Evolutionary conservation across 1,284 basidiomycete genomes (phyloP).

Genomic region (Blastosporella zonata): DNA sequence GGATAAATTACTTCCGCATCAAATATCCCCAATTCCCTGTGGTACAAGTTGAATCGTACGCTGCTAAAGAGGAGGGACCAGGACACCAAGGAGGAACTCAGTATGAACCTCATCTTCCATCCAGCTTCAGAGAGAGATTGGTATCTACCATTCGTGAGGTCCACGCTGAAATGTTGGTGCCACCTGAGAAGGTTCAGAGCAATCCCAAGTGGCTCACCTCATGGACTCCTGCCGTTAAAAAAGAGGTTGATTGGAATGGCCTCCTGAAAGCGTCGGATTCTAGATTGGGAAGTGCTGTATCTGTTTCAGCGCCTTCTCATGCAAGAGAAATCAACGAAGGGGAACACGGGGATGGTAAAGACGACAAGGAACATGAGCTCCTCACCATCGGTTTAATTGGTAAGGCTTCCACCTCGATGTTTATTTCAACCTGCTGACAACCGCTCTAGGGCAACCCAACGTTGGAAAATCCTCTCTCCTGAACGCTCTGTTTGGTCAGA

Average conservation of each 20-base stretch:
- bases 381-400: conserved; percentile 85
- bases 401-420: conserved; percentile 23
- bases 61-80: conserved; percentile 40
- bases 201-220: conserved; percentile 52
- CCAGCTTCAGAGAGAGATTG: conserved; percentile 55
- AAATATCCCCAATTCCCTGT: conserved; percentile 57
- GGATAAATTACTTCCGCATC: conserved; percentile 62
- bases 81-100: conserved; percentile 47
- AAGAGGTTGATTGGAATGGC: conserved; percentile 71
- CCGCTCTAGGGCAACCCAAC: conserved; percentile 76
- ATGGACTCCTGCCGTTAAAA: conserved; percentile 69
- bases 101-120: conserved; percentile 67
- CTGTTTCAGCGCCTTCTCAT: conserved; percentile 37
- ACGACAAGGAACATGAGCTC: conserved; percentile 47
- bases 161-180: conserved; percentile 67
- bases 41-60: conserved; percentile 74
- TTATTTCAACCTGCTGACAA: conserved; percentile 5
- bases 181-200: conserved; percentile 57
- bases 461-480: conserved; percentile 91
- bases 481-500: conserved; percentile 86
- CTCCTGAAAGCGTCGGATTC: conserved; percentile 45
- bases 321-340: conserved; percentile 29
- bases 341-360: conserved; percentile 26
- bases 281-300: conserved; percentile 41
- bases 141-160: conserved; percentile 65